A percentile compares a stretch with the other conserved stretches of the same genome.
Conservation (phyloP, 345 rosid genomes). For the Moringa oleifera region DNA sequence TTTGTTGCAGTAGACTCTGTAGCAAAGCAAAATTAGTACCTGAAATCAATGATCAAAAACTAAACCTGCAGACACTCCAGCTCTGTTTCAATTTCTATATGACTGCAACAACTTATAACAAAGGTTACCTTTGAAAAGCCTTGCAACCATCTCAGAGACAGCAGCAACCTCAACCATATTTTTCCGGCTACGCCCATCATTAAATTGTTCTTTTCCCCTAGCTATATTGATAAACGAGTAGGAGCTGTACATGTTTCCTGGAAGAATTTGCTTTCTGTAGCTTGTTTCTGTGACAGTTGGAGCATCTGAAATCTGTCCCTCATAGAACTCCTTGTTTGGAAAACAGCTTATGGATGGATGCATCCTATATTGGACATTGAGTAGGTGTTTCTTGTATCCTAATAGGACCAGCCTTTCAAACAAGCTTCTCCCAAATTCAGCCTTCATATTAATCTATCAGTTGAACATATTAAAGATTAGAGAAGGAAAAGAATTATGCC, state of each 20-base stretch:
- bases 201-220: conserved; percentile 10
- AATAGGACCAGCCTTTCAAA: conserved; percentile 24
- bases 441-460: conserved; percentile 17
- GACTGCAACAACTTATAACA: neutral
- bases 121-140: conserved; percentile 31
- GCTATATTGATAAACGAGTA: conserved; percentile 16
- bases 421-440: conserved; percentile 25
- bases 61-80: too few relatives aligned
- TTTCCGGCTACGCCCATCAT: conserved; percentile 8
- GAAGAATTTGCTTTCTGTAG: conserved; percentile 18
- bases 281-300: conserved; percentile 9
- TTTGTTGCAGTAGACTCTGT: neutral
- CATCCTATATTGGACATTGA: conserved; percentile 32
- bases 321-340: conserved; percentile 25
- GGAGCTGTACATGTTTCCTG: conserved; percentile 35
- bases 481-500: neutral
- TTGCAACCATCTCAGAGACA: too few relatives aligned
- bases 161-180: conserved; percentile 20
- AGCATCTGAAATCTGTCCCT: conserved; percentile 14
- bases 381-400: conserved; percentile 17
- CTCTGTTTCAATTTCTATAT: neutral
- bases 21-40: too few relatives aligned
- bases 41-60: neutral
- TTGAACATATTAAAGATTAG: neutral
- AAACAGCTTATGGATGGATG: conserved; percentile 30